Base-by-base conservation (phyloP, 441 rosid species). In the Euphorbia schlechtendalii region DNA sequence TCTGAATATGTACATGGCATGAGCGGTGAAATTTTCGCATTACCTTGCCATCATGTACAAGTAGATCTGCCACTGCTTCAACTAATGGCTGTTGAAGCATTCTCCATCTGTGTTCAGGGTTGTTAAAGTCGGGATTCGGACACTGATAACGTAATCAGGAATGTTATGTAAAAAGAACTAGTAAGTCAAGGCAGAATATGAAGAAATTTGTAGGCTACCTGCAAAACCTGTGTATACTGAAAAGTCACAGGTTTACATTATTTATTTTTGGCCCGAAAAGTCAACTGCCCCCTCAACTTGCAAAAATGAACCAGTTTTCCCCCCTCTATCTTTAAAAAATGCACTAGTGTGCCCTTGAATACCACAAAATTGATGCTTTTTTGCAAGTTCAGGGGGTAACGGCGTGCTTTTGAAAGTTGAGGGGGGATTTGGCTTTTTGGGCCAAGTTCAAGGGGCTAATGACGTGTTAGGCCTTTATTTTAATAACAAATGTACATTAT, bases 41-140 rank as follows among this genome's bases (percentile, higher is more conserved):
- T 79, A 88, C 89, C 91, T 80, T 86, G 62, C 95, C 95, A 66
- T 81, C 70, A 56, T 61, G 58, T 18, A 74, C 69, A 8, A 88
- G 92, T 24, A 83, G 82, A 81, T 84, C 82, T 1, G 73, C 76
- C 75, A 86, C 81, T 20, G 92, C 92, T 79, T 84, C 86, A 53
- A 84, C 72, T 74, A 86, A 73, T 70, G 88, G 78, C 76, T 77
- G 74, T 71, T 82, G 84, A 77, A 88, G 63, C 88, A 86, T 84
- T 71, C 90, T 84, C 92, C 92, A 79, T 76, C 96, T 80, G 72
- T 84, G 73, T 41, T 82, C 83, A 52, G 88, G 80, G 59, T 77
- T 69, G 64, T 78, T 86, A 77, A 88, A 88, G 73, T 86, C 92
- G 15, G 90, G 92, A 73, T 86, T 80, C 17, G 92, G 96, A 70